Percentiles rank a stretch among this genome's conserved stretches.
These are phyloP conservation scores for Phialophora expanda DNA, from an alignment of 2,329 filamentous ascomycete species.

Conservation along the genomic window DNA sequence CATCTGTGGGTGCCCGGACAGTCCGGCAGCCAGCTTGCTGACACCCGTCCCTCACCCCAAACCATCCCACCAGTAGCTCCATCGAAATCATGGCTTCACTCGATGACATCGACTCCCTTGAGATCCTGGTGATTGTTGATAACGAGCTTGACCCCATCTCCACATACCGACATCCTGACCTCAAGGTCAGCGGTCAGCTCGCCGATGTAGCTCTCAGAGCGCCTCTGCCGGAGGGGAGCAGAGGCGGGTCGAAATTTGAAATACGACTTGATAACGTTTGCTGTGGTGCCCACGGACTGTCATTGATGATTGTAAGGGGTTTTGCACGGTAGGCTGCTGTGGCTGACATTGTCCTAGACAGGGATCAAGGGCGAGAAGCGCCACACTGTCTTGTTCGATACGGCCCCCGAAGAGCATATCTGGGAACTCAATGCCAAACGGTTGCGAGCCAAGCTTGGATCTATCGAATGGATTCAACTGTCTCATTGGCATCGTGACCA, in stretches of 20 bases:
- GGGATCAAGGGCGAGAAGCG: slow-evolving; percentile 52
- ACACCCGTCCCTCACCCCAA: background rate
- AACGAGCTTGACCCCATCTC: slow-evolving; percentile 63
- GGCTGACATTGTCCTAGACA: slow-evolving; percentile 46
- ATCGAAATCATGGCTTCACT: slow-evolving; percentile 36
- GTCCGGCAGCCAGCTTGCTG: background rate
- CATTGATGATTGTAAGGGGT: slow-evolving; percentile 54
- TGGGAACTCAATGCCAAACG: slow-evolving; percentile 59
- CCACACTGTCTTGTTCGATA: slow-evolving; percentile 60
- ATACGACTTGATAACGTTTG: slow-evolving; percentile 58
- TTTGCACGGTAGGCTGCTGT: background rate
- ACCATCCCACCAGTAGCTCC: background rate
- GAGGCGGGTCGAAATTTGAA: slow-evolving; percentile 53
- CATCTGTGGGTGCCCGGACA: too few relatives aligned
- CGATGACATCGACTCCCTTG: slow-evolving; percentile 54
- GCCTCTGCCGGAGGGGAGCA: slow-evolving; percentile 43
- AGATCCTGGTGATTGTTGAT: slow-evolving; percentile 59
- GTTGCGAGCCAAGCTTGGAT: slow-evolving; percentile 50
- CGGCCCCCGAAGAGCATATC: slow-evolving; percentile 58
- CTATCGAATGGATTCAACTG: slow-evolving; percentile 56
- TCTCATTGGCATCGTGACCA: slow-evolving; percentile 64
- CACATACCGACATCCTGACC: slow-evolving; percentile 50
- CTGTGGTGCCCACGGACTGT: slow-evolving; percentile 61
- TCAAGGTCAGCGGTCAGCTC: slow-evolving; percentile 53
- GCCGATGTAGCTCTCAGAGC: slow-evolving; percentile 50